Evolutionary conservation across 176 grass and related monocot species (phyloP).

Genomic region (Carex littledalei): DNA sequence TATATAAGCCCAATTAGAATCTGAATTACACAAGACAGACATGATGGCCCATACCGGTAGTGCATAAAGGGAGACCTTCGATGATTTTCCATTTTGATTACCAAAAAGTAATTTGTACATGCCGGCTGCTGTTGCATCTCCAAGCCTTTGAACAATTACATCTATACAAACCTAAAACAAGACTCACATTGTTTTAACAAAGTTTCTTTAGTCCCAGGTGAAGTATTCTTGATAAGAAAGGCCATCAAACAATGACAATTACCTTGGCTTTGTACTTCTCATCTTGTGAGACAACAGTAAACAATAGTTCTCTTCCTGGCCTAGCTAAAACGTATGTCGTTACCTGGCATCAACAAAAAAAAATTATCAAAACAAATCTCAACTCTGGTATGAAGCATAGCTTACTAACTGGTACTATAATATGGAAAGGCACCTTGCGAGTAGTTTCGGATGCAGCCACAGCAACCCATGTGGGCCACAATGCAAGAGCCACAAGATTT

Average conservation of each 20-base stretch:
- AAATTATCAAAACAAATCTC: background rate
- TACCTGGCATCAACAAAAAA: constrained; percentile 35
- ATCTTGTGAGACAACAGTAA: constrained; percentile 90
- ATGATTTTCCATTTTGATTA: constrained; percentile 52
- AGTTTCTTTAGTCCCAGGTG: background rate
- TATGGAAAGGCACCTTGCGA: constrained; percentile 53
- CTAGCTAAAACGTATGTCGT: constrained; percentile 87
- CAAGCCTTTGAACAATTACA: constrained; percentile 89
- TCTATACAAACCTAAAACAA: constrained; percentile 84
- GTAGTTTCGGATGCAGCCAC: constrained; percentile 82
- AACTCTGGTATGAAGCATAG: background rate
- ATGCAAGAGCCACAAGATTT: constrained; percentile 81
- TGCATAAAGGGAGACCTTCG: constrained; percentile 67
- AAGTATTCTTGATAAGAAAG: background rate
- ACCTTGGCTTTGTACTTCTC: constrained; percentile 99
- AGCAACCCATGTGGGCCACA: constrained; percentile 77
- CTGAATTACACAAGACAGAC: background rate
- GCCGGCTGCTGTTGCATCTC: constrained; percentile 84
- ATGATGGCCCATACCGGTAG: constrained; percentile 52
- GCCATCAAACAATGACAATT: background rate
- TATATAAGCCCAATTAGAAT: background rate
- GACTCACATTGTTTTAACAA: background rate
- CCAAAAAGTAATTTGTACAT: constrained; percentile 66
- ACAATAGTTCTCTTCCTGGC: constrained; percentile 88
- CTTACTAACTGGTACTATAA: background rate